Conservation (phyloP, 2,329 filamentous ascomycete species). For the Sporothrix variecibatus region DNA sequence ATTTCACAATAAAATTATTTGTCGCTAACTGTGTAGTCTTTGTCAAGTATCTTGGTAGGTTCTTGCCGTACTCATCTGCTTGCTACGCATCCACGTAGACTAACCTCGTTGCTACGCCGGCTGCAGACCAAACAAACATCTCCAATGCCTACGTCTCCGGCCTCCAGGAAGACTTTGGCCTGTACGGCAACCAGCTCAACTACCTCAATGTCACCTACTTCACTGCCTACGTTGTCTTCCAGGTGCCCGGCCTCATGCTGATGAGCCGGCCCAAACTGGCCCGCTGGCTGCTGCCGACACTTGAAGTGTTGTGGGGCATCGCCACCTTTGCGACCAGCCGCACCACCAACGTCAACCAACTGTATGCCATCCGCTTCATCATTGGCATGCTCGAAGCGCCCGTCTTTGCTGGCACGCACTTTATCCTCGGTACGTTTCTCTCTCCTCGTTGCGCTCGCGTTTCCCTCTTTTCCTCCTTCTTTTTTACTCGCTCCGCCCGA, state of each 20-base stretch:
- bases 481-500: not conserved
- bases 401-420: constrained; percentile 40
- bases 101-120: not conserved
- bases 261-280: constrained; percentile 38
- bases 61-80: too few species aligned
- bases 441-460: constrained; percentile 16
- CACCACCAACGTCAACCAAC: constrained; percentile 37
- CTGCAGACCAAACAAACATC: constrained; percentile 39
- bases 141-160: constrained; percentile 44
- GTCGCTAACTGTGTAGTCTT: constrained; percentile 35
- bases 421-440: constrained; percentile 35
- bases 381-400: constrained; percentile 40
- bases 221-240: constrained; percentile 43
- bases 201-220: constrained; percentile 47
- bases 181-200: constrained; percentile 45
- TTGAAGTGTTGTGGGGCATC: constrained; percentile 40
- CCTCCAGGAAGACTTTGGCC: constrained; percentile 42
- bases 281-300: constrained; percentile 38
- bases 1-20: not conserved
- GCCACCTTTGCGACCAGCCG: constrained; percentile 38
- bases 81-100: not conserved
- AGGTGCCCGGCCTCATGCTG: constrained; percentile 39
- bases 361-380: constrained; percentile 38
- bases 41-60: constrained; percentile 38
- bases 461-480: constrained; percentile 21